Percentiles rank a stretch among this genome's conserved stretches.
These are phyloP conservation scores for Yamadazyma mexicana DNA, from an alignment of 1,139 yeast species.

Conservation along the genomic window DNA sequence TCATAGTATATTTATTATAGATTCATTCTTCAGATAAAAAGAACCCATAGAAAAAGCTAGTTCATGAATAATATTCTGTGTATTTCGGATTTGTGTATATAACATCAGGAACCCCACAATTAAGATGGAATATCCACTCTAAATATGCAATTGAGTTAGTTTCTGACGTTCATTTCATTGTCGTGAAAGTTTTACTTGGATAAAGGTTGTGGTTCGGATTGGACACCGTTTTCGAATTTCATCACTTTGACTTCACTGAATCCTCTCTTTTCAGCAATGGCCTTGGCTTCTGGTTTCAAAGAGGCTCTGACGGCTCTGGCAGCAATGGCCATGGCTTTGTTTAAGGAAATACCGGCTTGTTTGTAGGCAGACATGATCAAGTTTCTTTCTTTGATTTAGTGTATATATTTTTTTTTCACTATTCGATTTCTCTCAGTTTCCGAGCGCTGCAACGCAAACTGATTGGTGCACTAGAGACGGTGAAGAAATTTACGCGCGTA, in stretches of 20 bases:
- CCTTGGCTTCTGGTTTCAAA: constrained; percentile 83
- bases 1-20: constrained; percentile 1
- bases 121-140: not conserved
- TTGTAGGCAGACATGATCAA: constrained; percentile 68
- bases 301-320: constrained; percentile 88
- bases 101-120: not conserved
- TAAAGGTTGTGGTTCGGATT: constrained; percentile 36
- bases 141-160: not conserved
- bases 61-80: not conserved
- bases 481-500: constrained; percentile 3
- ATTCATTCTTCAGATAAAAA: not conserved
- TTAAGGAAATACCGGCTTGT: constrained; percentile 85
- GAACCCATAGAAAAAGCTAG: no score
- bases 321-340: constrained; percentile 88
- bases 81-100: not conserved
- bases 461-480: constrained; percentile 3
- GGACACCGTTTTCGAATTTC: constrained; percentile 68
- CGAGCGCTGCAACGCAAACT: constrained; percentile 1
- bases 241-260: constrained; percentile 73
- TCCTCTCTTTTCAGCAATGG: constrained; percentile 74
- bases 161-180: not conserved
- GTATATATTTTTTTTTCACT: not conserved
- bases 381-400: not conserved
- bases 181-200: constrained; percentile 8
- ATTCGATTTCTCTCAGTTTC: not conserved